phyloP scores from a whole-genome alignment of 805 yeast species.

The Candida bentonensis region DNA sequence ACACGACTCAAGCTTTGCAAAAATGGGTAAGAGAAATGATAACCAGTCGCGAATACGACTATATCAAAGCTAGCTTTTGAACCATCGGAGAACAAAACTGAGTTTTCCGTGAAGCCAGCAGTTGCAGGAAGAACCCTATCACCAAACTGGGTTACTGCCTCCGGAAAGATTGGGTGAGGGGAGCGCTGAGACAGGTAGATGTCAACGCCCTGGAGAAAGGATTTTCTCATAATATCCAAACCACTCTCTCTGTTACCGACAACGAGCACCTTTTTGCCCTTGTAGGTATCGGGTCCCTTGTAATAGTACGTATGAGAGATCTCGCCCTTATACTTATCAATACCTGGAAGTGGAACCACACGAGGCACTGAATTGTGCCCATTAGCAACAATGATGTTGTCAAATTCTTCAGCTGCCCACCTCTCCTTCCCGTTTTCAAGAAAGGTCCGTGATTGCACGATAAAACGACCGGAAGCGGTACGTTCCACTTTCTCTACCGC shows the following conservation, averaged over 20 bases:
- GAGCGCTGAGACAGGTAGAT: not conserved
- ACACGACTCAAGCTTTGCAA: constrained; percentile 1
- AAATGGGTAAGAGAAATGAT: constrained; percentile 8
- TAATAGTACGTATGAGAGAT: constrained; percentile 21
- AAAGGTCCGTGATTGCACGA: not conserved
- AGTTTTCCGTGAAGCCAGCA: constrained; percentile 2
- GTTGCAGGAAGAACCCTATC: constrained; percentile 20
- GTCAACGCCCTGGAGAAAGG: not conserved
- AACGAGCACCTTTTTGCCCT: constrained; percentile 18
- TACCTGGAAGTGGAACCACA: constrained; percentile 17
- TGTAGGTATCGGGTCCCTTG: constrained; percentile 15
- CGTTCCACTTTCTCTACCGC: not conserved
- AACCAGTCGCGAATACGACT: constrained; percentile 11
- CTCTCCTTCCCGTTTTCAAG: constrained; percentile 2
- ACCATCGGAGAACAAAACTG: constrained; percentile 2
- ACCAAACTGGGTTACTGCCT: constrained; percentile 13
- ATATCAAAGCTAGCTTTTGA: constrained; percentile 4
- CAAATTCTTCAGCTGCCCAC: constrained; percentile 9
- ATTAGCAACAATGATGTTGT: constrained; percentile 14
- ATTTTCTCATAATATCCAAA: not conserved
- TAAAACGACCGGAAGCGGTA: not conserved
- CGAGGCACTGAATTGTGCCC: constrained; percentile 19
- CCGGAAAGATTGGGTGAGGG: not conserved
- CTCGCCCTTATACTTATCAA: constrained; percentile 17
- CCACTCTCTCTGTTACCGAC: constrained; percentile 16